Evolutionary conservation across 2,329 filamentous ascomycete species (phyloP), one percentile per base, ranked within the genome.

Genomic region (Diaporthe sp.): DNA sequence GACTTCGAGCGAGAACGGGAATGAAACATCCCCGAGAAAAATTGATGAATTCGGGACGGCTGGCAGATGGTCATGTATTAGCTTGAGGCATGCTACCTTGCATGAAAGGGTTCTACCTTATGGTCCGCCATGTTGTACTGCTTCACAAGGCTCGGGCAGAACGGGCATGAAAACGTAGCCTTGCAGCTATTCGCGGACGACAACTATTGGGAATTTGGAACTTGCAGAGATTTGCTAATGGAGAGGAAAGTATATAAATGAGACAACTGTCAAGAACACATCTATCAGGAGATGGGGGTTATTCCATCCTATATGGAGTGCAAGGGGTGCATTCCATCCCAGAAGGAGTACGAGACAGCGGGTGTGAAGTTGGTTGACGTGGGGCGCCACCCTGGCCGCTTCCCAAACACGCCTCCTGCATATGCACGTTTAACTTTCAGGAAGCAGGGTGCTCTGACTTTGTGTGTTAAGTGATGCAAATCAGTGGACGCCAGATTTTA

Each of bases 331-430:
- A 47, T 10, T 47, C 44, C 44, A n/a, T 47, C 44, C 6, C 9
- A 47, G 19, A 47, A 4, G 7, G 44, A 47, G 19, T 65, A n/a
- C 37, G 37, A 39, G 35, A 9, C 6, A 47, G 42, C 27, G 22
- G 39, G 25, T 27, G 42, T 65, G 42, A 65, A 47, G 10, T 15
- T 65, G 39, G 39, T 30, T 32, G 39, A 32, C 42, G 59, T 65
- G 42, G 59, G 59, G 59, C 59, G n/a, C 4, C 59, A 65, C 59
- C 59, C 59, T 15, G 39, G 59, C 30, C 59, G 59, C 59, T 47
- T 65, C 39, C 59, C 25, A 65, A 47, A 65, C 32, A 42, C 5
- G 19, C 25, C 39, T 42, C 59, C 30, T 47, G 59, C 59, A 65
- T 39, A n/a, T 65, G 59, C 59, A 65, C 44, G 35, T 42, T 47